Percentiles rank a stretch among this genome's conserved stretches.
phyloP scores from a whole-genome alignment of 148 eudicot genomes.

The Fagopyrum tataricum region DNA sequence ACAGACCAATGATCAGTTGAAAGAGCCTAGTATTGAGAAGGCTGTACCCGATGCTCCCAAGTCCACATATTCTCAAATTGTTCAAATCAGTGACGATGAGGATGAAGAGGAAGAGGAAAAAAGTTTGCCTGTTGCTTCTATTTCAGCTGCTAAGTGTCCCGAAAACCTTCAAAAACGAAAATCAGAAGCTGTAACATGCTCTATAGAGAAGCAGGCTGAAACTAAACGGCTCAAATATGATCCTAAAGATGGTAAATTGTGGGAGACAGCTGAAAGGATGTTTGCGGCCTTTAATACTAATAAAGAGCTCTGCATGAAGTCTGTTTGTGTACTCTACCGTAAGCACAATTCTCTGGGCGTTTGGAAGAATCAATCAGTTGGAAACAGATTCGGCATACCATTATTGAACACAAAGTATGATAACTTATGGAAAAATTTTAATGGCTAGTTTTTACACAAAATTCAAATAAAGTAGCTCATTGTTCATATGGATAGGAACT shows the following conservation, averaged over 20 bases:
- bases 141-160: neutral
- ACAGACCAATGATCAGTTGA: neutral
- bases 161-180: neutral
- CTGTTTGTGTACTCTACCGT: conserved; percentile 8
- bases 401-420: too few species aligned
- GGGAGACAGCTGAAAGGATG: conserved; percentile 8
- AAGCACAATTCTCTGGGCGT: neutral
- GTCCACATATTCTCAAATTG: neutral
- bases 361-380: neutral
- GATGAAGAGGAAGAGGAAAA: neutral
- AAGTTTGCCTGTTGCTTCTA: neutral
- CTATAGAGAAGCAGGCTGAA: neutral
- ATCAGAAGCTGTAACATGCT: neutral
- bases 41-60: neutral
- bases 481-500: too few species aligned
- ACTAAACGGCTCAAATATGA: neutral
- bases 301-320: neutral
- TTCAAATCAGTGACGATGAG: conserved; percentile 3
- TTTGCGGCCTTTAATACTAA: neutral
- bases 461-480: too few species aligned
- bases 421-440: too few species aligned
- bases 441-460: too few species aligned
- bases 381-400: neutral
- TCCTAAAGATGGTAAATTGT: neutral
- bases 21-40: neutral